phyloP scores from a whole-genome alignment of 139 green algal species.

The Chlamydomonas sphaeroides region DNA sequence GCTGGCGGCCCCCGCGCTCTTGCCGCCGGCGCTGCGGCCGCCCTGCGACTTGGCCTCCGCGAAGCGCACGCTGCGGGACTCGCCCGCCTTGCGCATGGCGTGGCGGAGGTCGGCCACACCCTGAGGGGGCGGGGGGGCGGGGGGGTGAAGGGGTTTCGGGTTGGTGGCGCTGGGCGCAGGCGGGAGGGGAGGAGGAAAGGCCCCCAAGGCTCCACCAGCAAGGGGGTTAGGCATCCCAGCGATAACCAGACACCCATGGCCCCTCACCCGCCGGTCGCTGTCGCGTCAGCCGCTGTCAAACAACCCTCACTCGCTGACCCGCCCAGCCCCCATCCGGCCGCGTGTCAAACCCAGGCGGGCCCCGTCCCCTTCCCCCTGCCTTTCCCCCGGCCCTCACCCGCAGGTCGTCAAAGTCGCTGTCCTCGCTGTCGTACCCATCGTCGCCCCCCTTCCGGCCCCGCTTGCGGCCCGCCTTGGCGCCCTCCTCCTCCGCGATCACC shows the following conservation, averaged over 20 bases:
- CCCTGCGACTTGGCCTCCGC: conserved; percentile 26
- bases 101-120: conserved; percentile 46
- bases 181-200: background rate
- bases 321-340: background rate
- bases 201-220: background rate
- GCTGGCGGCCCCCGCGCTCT: conserved; percentile 1
- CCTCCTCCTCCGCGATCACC: conserved; percentile 77
- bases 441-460: conserved; percentile 34
- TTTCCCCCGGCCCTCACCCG: background rate
- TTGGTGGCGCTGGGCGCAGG: no score
- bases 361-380: no score
- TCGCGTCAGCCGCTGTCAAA: no score
- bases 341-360: no score
- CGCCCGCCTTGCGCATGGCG: conserved; percentile 52
- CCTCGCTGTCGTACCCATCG: conserved; percentile 61
- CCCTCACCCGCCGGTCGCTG: no score
- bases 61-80: conserved; percentile 66
- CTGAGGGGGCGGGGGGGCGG: conserved; percentile 6
- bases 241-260: background rate
- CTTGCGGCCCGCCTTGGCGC: conserved; percentile 38
- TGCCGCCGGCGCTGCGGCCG: conserved; percentile 21
- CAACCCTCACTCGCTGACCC: background rate
- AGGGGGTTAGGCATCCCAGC: no score
- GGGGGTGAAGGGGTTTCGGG: background rate
- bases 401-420: conserved; percentile 83